Evolutionary conservation across 768 basidiomycete genomes (phyloP), one percentile per base, ranked within the genome.

Genomic region (Pulveroboletus frians): DNA sequence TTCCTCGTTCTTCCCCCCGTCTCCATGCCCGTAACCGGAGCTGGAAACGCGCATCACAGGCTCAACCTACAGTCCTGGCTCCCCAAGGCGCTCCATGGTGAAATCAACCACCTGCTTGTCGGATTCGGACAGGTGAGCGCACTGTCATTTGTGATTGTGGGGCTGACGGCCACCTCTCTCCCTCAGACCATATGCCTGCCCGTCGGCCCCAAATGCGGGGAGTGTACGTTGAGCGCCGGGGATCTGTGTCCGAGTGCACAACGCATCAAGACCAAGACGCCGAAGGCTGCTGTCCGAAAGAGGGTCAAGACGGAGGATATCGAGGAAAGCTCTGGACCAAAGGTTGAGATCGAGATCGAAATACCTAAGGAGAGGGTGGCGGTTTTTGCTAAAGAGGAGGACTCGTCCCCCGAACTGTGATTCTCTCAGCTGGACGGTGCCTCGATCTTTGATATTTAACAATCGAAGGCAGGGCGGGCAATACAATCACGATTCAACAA

Each of bases 31-130:
- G 23, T 6, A 26, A 26, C 23, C 4, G 23, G 23, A 26, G 23
- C 23, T 26, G 23, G 23, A 26, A 26, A 26, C 23, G 20, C 9
- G 5, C 29, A 9, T 15, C 18, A 21, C 39, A 88, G 88, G 52
- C 61, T 88, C 36, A 91, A 88, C 54, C 69, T 92, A 3, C 80
- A 92, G 57, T 90, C 88, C 2, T 92, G 89, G 89, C 76, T 92
- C 3, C 89, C 90, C 0, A 76, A 73, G 14, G 83, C 84, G 48
- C 70, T 86, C 5, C 84, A 87, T 51, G 73, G 70, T 2, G 83
- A 90, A 21, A 90, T 92, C 49, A 92, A 92, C 60, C 83, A 83
- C 49, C 58, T 88, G 65, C 75, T 92, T 1, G 90, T 92, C 4
- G 88, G 89, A 0, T 92, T 92, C 51, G 90, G 89, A 30, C 89